Conservation (phyloP, 2,329 filamentous ascomycete species). For the Colletotrichum magnum region DNA sequence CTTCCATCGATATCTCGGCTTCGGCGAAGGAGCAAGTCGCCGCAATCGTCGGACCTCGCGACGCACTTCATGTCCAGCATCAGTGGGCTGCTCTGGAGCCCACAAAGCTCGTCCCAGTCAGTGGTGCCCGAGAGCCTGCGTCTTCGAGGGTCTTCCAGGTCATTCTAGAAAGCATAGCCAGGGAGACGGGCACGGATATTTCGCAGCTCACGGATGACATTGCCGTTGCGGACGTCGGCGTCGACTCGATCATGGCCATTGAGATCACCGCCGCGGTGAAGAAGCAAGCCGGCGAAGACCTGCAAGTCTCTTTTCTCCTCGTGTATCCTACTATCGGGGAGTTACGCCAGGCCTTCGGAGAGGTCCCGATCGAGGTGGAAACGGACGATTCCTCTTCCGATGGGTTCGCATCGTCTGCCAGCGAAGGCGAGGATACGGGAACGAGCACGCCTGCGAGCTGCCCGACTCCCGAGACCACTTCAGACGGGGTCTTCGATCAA, state of each 20-base stretch:
- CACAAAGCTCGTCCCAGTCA: neutral
- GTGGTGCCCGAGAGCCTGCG: too few species aligned
- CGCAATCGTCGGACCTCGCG: too few species aligned
- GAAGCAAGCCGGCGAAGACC: neutral
- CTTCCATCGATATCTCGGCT: neutral
- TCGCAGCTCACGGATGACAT: constrained; percentile 44
- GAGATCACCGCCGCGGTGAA: constrained; percentile 7
- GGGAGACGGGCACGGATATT: neutral
- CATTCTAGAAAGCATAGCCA: constrained; percentile 6
- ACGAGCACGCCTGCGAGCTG: too few species aligned
- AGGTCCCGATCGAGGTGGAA: neutral
- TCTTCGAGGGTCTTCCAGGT: neutral
- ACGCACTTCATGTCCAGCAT: neutral
- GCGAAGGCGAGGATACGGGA: too few species aligned
- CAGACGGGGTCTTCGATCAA: too few species aligned
- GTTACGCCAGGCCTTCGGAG: neutral
- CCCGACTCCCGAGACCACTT: too few species aligned
- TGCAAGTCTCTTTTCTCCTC: neutral
- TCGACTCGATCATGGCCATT: constrained; percentile 27
- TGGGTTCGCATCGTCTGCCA: too few species aligned
- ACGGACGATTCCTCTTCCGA: neutral
- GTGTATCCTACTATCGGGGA: constrained; percentile 10
- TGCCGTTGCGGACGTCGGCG: neutral
- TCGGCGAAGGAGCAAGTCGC: neutral
- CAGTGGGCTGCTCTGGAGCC: neutral